These are phyloP conservation scores for Agrocybe pediades DNA, from an alignment of 768 basidiomycete species.

Conservation along the genomic window DNA sequence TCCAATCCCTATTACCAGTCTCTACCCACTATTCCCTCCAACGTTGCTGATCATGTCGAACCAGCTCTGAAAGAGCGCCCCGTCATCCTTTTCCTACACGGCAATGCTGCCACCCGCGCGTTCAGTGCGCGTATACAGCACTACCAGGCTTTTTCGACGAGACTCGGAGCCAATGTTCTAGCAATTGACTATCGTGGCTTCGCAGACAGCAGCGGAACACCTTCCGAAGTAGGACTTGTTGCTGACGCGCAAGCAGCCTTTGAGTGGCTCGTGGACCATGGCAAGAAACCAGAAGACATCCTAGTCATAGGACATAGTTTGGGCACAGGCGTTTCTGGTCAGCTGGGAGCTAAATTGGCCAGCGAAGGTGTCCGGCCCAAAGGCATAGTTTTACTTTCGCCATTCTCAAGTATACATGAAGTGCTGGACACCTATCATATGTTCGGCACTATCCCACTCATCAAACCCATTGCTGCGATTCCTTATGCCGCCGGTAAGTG, in stretches of 20 bases:
- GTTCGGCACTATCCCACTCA: constrained; percentile 67
- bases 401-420: constrained; percentile 62
- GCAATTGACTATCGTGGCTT: constrained; percentile 93
- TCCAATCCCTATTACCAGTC: constrained; percentile 65
- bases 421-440: constrained; percentile 73
- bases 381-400: constrained; percentile 55
- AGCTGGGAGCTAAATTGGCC: constrained; percentile 50
- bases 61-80: constrained; percentile 60
- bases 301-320: constrained; percentile 86
- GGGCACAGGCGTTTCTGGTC: constrained; percentile 77
- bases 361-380: constrained; percentile 41
- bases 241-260: constrained; percentile 78
- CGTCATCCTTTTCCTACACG: constrained; percentile 91
- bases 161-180: constrained; percentile 74
- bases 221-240: constrained; percentile 73
- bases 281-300: constrained; percentile 59
- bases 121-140: constrained; percentile 64
- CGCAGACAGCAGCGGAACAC: constrained; percentile 80
- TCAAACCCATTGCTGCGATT: constrained; percentile 69
- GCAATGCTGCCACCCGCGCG: constrained; percentile 84
- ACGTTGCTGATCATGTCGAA: constrained; percentile 45
- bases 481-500: constrained; percentile 66
- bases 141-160: constrained; percentile 66
- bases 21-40: constrained; percentile 37
- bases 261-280: constrained; percentile 70